Conservation (phyloP, 805 yeast genomes). For the Candida sanyiensis region DNA sequence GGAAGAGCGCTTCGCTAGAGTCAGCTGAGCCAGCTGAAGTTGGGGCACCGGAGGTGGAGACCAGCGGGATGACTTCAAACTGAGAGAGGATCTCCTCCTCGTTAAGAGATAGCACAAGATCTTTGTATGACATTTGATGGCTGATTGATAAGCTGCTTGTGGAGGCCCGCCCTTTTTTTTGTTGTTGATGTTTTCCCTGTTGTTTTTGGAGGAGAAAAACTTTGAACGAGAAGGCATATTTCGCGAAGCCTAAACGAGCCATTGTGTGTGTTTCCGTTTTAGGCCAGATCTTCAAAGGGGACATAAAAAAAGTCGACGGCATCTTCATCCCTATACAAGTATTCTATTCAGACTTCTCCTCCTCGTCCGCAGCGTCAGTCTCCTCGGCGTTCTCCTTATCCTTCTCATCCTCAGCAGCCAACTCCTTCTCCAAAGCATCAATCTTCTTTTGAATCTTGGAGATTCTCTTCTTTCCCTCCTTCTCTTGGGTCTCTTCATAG, state of each 20-base stretch:
- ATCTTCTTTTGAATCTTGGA: conserved; percentile 74
- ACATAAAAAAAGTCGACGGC: no score
- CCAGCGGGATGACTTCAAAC: conserved; percentile 67
- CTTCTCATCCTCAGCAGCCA: conserved; percentile 40
- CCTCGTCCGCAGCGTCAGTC: conserved; percentile 9
- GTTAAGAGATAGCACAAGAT: conserved; percentile 48
- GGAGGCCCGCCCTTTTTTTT: no score
- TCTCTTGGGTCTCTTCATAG: conserved; percentile 69
- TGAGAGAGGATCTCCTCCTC: conserved; percentile 44
- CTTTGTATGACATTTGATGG: no score
- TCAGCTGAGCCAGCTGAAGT: conserved; percentile 30
- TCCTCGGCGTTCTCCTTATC: conserved; percentile 7
- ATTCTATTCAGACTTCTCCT: neutral
- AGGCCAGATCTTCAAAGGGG: no score
- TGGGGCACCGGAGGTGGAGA: conserved; percentile 52
- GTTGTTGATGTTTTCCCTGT: no score
- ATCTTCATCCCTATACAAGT: neutral
- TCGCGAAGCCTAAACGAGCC: no score
- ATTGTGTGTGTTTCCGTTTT: no score
- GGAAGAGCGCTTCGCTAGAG: conserved; percentile 45
- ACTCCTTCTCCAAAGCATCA: conserved; percentile 56
- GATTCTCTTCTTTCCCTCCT: conserved; percentile 69
- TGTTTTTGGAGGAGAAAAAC: no score
- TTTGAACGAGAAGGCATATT: no score
- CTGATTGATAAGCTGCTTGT: no score